Base-by-base conservation (phyloP, 805 yeast species). In the Yarrowia sp. region DNA sequence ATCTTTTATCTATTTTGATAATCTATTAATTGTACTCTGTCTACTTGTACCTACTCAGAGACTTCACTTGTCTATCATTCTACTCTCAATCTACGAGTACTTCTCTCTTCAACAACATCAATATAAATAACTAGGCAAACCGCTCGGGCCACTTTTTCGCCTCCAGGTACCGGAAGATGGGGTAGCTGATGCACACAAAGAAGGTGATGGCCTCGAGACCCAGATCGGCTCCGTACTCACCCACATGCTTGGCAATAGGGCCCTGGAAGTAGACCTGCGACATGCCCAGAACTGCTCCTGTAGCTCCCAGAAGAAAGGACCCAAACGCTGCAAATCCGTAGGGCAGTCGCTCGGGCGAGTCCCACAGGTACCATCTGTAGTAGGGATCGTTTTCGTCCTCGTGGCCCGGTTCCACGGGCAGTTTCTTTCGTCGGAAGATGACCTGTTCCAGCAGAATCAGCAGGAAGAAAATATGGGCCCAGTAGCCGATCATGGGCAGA, bases 401-500 rank as follows among this genome's bases (percentile, higher is more conserved):
- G 9, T 61, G 66, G n/a, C 66, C 66, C 1, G 34, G 39, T 20
- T 61, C 55, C 14, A 38, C 66, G 14, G 85, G 75, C 68, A 80
- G 77, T 49, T 78, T 72, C 56, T 76, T 71, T 53, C 86, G 82
- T 74, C 97, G 83, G 79, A 91, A 91, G 17, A 91, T 81, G 4
- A 82, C 68, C 73, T 90, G 90, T 75, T 91, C 97, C 71, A 89
- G 91, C 2, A 90, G 69, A 40, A 91, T 77, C 53, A 91, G 75
- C n/a, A 85, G 83, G 72, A 88, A 85, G 76, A 91, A 92, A 79
- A 91, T 90, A 68, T 93, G 85, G 68, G 90, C 85, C 97, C 97
- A 91, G 78, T 91, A 91, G 1, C 96, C 96, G 69, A 91, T 84
- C 97, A 91, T 91, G 10, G 97, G 97, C 73, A 91, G 79, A 77